Conservation (phyloP, 352 stramenopile genomes). For the Phytophthora pseudosyringae region DNA sequence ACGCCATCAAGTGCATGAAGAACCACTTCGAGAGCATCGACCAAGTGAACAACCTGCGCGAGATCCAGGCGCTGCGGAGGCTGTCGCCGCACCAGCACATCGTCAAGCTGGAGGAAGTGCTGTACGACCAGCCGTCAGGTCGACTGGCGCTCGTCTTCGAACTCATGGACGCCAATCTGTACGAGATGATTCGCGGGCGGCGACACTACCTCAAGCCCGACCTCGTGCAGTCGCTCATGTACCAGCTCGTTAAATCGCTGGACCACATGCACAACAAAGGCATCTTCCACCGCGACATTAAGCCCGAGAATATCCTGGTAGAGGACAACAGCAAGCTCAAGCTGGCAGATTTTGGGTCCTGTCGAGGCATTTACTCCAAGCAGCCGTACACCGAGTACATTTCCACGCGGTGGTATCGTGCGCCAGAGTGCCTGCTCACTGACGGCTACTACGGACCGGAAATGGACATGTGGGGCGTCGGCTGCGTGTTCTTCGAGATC, state of each 20-base stretch:
- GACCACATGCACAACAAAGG: conserved; percentile 97
- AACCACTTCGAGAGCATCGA: conserved; percentile 96
- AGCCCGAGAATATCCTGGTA: conserved; percentile 96
- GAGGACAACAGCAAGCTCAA: conserved; percentile 89
- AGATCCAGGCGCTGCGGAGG: conserved; percentile 95
- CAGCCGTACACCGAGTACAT: conserved; percentile 98
- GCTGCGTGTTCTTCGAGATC: conserved; percentile 97
- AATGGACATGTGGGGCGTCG: conserved; percentile 97
- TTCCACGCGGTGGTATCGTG: conserved; percentile 95
- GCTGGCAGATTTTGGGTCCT: conserved; percentile 96
- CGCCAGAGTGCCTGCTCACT: conserved; percentile 95
- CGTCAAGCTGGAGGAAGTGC: conserved; percentile 95
- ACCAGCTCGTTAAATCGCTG: conserved; percentile 95
- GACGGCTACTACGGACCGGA: conserved; percentile 96
- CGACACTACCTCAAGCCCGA: conserved; percentile 89
- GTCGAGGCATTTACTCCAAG: conserved; percentile 95
- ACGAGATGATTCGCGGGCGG: conserved; percentile 95
- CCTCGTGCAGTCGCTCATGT: conserved; percentile 86
- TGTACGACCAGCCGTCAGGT: conserved; percentile 93
- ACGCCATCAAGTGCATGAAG: conserved; percentile 99
- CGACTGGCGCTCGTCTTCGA: conserved; percentile 96
- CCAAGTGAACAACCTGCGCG: conserved; percentile 96
- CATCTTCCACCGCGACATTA: conserved; percentile 98
- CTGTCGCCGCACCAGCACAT: conserved; percentile 96
- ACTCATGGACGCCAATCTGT: conserved; percentile 96